Evolutionary conservation across 2,329 filamentous ascomycete genomes (phyloP), one percentile per base, ranked within the genome.

Genomic region (Hawksworthiomyces lignivorus): DNA sequence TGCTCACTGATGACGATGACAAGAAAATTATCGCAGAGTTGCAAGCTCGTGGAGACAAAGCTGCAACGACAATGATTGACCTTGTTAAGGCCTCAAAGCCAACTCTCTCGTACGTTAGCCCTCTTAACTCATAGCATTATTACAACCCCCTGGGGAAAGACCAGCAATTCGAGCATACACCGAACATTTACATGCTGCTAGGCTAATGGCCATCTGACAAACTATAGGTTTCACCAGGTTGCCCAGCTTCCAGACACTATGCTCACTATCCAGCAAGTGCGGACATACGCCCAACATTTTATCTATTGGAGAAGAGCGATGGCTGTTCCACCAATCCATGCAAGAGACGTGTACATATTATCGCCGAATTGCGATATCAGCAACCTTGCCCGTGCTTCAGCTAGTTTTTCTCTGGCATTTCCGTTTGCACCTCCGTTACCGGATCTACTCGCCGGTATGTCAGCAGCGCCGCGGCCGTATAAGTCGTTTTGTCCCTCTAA

Each of bases 301-400:
- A 88, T 97, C 47, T 94, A 94, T 64, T 97, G 90, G 89, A 82
- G 92, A 19, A 83, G 89, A 44, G 92, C 90, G 35, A 85, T 94
- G 46, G 84, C 90, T 14, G 90, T 97, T 30, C 85, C 87, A 5
- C 92, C 92, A 0, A 75, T 98, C 6, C 88, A 96, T 56, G 84
- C 85, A 32, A 77, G 89, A 36, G 89, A 97, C 58, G 84, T 82
- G 10, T 98, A 97, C 61, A 84, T 97, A 26, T 77, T 96, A 21
- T 94, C 87, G 2, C 89, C 90, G 0, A 94, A 94, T 58, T 88
- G 87, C 47, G 83, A 95, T 54, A 75, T 88, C 53, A 69, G 73
- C 39, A 77, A 80, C 35, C 72, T 97, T 1, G 72, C 80, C 18
- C 66, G 73, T 21, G 87, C 87, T 11, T 77, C 79, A 7, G 69